phyloP scores from a whole-genome alignment of 2,329 filamentous ascomycete genomes.

The Botrytis sinoallii region DNA sequence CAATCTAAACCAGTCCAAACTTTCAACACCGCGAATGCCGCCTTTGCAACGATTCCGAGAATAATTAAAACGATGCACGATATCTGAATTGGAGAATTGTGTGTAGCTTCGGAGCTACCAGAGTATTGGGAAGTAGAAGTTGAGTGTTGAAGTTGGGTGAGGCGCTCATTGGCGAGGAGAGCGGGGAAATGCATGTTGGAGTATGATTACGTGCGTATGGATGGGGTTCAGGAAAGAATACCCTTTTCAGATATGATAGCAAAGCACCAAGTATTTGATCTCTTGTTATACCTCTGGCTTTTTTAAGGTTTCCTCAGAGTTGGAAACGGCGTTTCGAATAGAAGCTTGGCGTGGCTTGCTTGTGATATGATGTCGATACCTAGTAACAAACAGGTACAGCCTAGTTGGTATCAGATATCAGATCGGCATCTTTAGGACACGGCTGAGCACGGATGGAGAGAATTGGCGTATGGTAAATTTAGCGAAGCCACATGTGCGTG shows the following conservation, averaged over 20 bases:
- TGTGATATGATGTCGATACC: background rate
- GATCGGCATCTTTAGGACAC: background rate
- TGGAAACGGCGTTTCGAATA: background rate
- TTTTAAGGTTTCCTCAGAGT: background rate
- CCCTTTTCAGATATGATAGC: background rate
- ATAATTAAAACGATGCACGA: background rate
- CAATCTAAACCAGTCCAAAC: conserved; percentile 9
- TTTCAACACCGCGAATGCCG: background rate
- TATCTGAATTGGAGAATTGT: background rate
- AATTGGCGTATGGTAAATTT: background rate
- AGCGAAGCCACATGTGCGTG: background rate
- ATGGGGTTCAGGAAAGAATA: background rate
- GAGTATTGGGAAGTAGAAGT: background rate
- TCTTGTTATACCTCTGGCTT: background rate
- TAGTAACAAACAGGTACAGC: background rate
- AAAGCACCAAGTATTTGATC: background rate
- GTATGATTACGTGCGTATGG: background rate
- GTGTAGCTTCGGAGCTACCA: background rate
- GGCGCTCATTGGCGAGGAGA: background rate
- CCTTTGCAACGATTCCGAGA: background rate
- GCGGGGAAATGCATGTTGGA: conserved; percentile 11
- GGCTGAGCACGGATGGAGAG: background rate
- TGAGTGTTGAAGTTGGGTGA: background rate
- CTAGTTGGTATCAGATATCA: background rate
- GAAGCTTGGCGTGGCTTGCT: background rate